phyloP scores from a whole-genome alignment of 2,329 filamentous ascomycete genomes.

The Ilyonectria mors-panacis region DNA sequence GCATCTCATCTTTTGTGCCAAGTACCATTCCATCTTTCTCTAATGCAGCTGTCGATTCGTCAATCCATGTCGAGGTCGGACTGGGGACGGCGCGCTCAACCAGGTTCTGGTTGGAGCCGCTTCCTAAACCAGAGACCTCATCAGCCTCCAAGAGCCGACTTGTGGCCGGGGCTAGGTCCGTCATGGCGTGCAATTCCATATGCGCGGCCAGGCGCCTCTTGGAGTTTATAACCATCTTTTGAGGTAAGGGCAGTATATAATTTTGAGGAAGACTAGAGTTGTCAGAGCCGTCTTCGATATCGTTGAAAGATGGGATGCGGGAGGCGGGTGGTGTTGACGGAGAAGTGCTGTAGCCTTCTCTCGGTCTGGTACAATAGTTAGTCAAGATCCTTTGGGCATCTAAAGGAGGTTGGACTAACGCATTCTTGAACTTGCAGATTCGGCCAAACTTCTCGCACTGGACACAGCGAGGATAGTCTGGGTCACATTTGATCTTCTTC shows the following conservation, averaged over 20 bases:
- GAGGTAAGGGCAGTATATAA: no score
- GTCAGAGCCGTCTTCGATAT: no score
- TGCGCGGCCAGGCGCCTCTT: no score
- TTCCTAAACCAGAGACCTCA: no score
- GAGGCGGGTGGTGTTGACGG: conserved; percentile 67
- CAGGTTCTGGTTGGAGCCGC: no score
- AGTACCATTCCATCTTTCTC: not conserved
- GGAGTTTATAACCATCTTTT: no score
- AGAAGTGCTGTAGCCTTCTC: conserved; percentile 71
- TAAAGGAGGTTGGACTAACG: conserved; percentile 71
- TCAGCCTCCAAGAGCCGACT: not conserved
- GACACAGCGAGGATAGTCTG: conserved; percentile 87
- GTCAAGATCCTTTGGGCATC: conserved; percentile 24
- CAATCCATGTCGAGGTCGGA: no score
- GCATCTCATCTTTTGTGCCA: not conserved
- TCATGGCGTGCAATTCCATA: no score
- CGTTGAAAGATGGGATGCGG: no score
- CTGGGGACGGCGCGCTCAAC: no score
- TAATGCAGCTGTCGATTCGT: not conserved
- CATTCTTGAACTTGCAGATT: conserved; percentile 87
- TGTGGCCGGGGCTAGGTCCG: no score
- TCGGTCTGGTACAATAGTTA: conserved; percentile 59
- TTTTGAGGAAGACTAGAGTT: no score
- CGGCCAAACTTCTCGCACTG: conserved; percentile 94
- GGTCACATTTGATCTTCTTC: conserved; percentile 98